Conservation (phyloP, 306 rosid genomes). For the Elaeagnus macrophylla region DNA sequence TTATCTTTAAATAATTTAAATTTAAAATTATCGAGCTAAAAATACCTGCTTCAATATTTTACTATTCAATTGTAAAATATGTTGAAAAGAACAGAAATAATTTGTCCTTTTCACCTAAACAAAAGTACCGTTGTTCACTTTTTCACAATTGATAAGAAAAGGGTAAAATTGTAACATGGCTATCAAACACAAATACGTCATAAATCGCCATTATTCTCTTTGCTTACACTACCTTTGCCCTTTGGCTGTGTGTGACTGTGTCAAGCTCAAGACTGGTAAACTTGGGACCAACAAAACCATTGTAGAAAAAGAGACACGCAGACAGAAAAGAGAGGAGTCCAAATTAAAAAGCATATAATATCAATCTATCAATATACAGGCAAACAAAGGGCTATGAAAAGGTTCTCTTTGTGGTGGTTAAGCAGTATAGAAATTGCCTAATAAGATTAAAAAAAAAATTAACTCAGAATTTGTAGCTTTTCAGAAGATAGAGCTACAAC, state of each 20-base stretch:
- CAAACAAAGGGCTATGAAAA: constrained; percentile 2
- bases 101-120: no score
- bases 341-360: background rate
- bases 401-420: constrained; percentile 18
- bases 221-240: constrained; percentile 1
- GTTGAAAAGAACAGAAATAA: no score
- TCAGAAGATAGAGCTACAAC: constrained; percentile 8
- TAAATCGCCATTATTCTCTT: background rate
- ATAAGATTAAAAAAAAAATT: constrained; percentile 1
- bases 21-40: no score
- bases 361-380: background rate
- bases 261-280: constrained; percentile 13
- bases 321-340: background rate
- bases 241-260: constrained; percentile 15
- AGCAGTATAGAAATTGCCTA: constrained; percentile 7
- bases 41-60: no score
- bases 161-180: no score
- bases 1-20: no score
- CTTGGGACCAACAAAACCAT: constrained; percentile 19
- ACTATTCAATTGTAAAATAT: no score
- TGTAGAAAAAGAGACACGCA: constrained; percentile 13
- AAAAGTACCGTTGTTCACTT: no score
- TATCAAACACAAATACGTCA: no score
- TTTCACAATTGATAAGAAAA: no score
- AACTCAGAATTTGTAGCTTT: background rate